Conservation (phyloP, 176 grass and related monocot species). For the Hordeum marinum region DNA sequence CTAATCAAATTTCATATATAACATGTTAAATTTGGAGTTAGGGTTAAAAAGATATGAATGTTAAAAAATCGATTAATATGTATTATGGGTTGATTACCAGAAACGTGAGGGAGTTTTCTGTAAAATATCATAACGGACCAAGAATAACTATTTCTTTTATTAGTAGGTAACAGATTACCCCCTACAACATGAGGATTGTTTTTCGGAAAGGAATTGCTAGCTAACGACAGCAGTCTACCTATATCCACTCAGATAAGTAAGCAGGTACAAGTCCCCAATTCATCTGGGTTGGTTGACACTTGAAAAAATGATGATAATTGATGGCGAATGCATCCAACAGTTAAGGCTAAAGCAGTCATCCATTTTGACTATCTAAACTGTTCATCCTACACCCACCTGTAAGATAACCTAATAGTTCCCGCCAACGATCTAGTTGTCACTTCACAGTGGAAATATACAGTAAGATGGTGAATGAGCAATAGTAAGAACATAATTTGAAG, state of each 20-base stretch:
- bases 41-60: too few species aligned
- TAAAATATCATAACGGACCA: too few species aligned
- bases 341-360: not conserved
- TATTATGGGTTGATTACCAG: too few species aligned
- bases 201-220: not conserved
- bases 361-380: not conserved
- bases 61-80: too few species aligned
- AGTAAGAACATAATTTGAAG: not conserved
- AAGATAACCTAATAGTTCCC: not conserved
- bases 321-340: conserved; percentile 1
- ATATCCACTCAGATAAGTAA: not conserved
- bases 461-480: not conserved
- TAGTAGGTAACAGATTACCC: not conserved
- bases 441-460: not conserved
- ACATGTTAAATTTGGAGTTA: too few species aligned
- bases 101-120: too few species aligned
- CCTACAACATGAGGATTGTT: not conserved
- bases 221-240: not conserved
- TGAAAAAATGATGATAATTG: not conserved
- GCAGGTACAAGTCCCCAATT: not conserved
- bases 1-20: too few species aligned
- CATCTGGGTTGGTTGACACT: not conserved
- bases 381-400: conserved; percentile 2
- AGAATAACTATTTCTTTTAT: too few species aligned
- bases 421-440: not conserved